Percentiles rank a stretch among this genome's conserved stretches.
Evolutionary conservation across 768 basidiomycete genomes (phyloP).

Genomic region (Tephrocybe sp.): DNA sequence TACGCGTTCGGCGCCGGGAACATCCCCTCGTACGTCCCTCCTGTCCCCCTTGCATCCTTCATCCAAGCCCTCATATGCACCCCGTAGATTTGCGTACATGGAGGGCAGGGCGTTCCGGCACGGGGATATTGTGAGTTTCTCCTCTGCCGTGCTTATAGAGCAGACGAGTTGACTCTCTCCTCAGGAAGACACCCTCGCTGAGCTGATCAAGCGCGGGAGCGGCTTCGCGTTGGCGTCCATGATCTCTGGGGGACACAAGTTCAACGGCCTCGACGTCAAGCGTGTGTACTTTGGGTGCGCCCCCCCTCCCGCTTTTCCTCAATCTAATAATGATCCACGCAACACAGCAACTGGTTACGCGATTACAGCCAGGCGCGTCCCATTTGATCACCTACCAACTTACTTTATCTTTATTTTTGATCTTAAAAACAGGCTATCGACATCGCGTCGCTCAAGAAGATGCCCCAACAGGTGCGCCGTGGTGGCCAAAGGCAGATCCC

Average conservation of each 20-base stretch:
- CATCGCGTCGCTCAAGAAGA: slow-evolving; percentile 74
- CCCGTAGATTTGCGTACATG: slow-evolving; percentile 72
- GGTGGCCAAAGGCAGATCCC: neutral
- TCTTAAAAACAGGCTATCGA: slow-evolving; percentile 66
- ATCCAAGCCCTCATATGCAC: slow-evolving; percentile 12
- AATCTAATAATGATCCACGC: neutral
- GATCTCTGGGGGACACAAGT: slow-evolving; percentile 66
- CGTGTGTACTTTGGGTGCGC: slow-evolving; percentile 78
- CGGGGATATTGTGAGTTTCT: slow-evolving; percentile 83
- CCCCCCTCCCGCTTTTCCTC: neutral
- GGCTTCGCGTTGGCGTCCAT: slow-evolving; percentile 59
- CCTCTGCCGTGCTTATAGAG: slow-evolving; percentile 5
- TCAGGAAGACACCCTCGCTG: slow-evolving; percentile 70
- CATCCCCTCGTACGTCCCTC: slow-evolving; percentile 62
- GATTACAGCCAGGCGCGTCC: slow-evolving; percentile 75
- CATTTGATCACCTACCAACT: too few relatives aligned
- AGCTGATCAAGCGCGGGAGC: slow-evolving; percentile 54
- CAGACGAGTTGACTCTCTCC: slow-evolving; percentile 15
- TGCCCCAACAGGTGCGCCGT: slow-evolving; percentile 60
- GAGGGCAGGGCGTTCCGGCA: slow-evolving; percentile 87
- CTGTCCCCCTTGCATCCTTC: slow-evolving; percentile 3
- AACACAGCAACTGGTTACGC: slow-evolving; percentile 86
- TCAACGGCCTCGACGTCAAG: slow-evolving; percentile 79
- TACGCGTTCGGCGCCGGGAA: slow-evolving; percentile 85
- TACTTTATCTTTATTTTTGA: neutral